Percentiles rank a stretch among this genome's conserved stretches.
Conservation (phyloP, 2,329 filamentous ascomycete genomes). For the Alternaria longipes region DNA sequence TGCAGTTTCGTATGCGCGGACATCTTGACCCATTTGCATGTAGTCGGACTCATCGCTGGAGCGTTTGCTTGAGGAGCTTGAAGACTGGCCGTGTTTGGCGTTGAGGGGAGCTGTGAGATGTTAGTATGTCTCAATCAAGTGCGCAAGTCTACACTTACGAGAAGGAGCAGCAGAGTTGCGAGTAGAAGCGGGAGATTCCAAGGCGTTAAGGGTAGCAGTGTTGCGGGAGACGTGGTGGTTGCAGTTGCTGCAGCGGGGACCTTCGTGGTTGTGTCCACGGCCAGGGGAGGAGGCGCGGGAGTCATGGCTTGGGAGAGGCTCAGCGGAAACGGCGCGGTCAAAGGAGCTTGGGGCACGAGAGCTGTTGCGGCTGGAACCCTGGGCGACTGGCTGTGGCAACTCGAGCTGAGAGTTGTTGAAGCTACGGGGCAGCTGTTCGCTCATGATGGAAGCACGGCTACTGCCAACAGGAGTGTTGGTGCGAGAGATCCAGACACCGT, state of each 20-base stretch:
- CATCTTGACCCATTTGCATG: constrained; percentile 37
- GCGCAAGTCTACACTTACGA: constrained; percentile 30
- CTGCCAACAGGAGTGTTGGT: constrained; percentile 55
- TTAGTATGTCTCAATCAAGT: constrained; percentile 9
- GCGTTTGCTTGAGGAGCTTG: constrained; percentile 43
- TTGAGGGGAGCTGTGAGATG: constrained; percentile 27
- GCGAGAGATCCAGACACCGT: constrained; percentile 73
- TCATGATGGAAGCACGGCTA: constrained; percentile 46
- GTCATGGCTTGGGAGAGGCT: constrained; percentile 41
- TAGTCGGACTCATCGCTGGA: constrained; percentile 51
- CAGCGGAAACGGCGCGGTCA: constrained; percentile 51
- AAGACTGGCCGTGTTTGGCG: constrained; percentile 28
- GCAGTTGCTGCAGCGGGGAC: constrained; percentile 50
- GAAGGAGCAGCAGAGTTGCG: constrained; percentile 32
- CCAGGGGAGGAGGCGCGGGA: constrained; percentile 46
- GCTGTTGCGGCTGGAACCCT: constrained; percentile 48
- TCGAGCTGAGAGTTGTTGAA: constrained; percentile 46
- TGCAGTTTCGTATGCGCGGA: constrained; percentile 46
- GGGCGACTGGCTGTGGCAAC: constrained; percentile 39
- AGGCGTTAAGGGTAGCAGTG: constrained; percentile 41
- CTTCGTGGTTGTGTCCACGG: constrained; percentile 34
- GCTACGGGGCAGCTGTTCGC: constrained; percentile 42
- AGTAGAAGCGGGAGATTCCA: constrained; percentile 37
- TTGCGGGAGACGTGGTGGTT: constrained; percentile 41
- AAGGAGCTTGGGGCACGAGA: constrained; percentile 49